Conservation (phyloP, 495 filamentous ascomycete genomes). For the Bryoglossum gracile region DNA sequence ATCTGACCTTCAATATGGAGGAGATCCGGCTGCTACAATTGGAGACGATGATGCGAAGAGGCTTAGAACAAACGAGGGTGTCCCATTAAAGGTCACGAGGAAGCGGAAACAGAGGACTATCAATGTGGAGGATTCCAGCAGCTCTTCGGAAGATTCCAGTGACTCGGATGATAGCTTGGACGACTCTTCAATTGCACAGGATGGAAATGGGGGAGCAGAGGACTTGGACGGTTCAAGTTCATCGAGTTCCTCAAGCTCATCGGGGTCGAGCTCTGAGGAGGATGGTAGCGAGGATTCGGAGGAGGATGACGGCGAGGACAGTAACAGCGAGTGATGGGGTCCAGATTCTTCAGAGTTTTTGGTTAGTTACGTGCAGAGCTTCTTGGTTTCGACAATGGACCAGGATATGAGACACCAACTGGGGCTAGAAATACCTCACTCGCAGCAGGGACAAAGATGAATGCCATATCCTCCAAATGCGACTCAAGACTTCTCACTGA, state of each 20-base stretch:
- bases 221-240: conserved; percentile 11
- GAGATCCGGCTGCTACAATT: neutral
- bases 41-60: conserved; percentile 7
- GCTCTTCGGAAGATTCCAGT: conserved; percentile 9
- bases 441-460: too few relatives aligned
- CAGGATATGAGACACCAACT: too few relatives aligned
- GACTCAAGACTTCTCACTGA: neutral
- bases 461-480: neutral
- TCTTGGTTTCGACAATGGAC: too few relatives aligned
- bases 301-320: conserved; percentile 10
- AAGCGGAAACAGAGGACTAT: conserved; percentile 25
- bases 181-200: neutral
- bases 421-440: too few relatives aligned
- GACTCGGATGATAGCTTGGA: conserved; percentile 12
- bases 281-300: conserved; percentile 8
- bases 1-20: conserved; percentile 2
- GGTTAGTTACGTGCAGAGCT: too few relatives aligned
- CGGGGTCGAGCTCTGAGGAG: neutral
- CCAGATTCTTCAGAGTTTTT: neutral
- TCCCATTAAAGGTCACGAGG: conserved; percentile 14
- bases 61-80: conserved; percentile 17
- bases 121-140: conserved; percentile 2
- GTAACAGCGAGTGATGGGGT: conserved; percentile 9
- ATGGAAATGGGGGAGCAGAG: neutral
- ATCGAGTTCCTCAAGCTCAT: neutral